Base-by-base conservation (phyloP, 1,284 basidiomycete genomes). In the Agroathelia rolfsii region DNA sequence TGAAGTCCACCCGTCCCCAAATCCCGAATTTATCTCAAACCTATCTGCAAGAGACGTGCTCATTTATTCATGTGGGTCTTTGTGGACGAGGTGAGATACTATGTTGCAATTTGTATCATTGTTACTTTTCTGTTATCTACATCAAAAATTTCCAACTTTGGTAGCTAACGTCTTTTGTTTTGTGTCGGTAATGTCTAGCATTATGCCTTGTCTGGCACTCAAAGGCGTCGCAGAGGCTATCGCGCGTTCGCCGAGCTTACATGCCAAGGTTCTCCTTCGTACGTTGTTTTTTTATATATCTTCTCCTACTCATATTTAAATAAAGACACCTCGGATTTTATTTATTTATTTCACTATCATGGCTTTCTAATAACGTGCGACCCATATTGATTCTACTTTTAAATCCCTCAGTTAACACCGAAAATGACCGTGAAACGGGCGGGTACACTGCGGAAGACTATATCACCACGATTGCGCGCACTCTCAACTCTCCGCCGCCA, bases 371-470 rank as follows among this genome's bases (percentile, higher is more conserved):
- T n/a, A n/a, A n/a, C n/a, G n/a, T n/a, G n/a, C n/a, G n/a, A n/a
- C n/a, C n/a, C n/a, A n/a, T n/a, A n/a, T n/a, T n/a, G 21, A 33
- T 23, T 22, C 15, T 24, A 25, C 30, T 32, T 32, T 35, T 45
- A 23, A 39, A 27, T 19, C 28, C 12, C 8, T n/a, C n/a, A 92
- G 88, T 98, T 36, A 98, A 97, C 52, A 68, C 78, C 10, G 70
- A 67, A 39, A 92, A 92, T 44, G 94, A 98, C 52, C 70, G 94
- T 37, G 94, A 98, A 55, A 96, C 93, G 0, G 67, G 74, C 6
- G 84, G 76, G 1, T 94, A 94, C 54, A 72, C 69, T 2, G 92
- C 88, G 0, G 61, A 73, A 9, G 88, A 95, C 53, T 95, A 94
- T 50, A 72, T 95, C 41, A 84, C 80, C 23, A 73, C 81, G 1